These are phyloP conservation scores for Pythium aristosporum DNA, from an alignment of 352 stramenopile genomes.

Conservation along the genomic window DNA sequence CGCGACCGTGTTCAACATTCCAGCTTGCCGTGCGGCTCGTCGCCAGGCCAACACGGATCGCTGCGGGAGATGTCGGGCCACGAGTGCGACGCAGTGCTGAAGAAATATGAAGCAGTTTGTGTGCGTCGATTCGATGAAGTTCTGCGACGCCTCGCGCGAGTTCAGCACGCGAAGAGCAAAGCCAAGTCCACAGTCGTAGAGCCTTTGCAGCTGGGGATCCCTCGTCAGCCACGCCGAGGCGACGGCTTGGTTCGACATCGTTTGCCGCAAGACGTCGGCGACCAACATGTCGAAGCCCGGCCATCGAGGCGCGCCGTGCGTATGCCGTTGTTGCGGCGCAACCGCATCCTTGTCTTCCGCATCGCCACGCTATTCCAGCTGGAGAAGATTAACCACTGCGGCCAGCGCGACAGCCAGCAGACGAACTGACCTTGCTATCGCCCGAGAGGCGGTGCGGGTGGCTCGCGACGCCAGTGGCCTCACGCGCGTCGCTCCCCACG, in stretches of 20 bases:
- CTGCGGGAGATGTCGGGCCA: background rate
- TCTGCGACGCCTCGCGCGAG: too few relatives aligned
- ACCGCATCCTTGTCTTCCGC: background rate
- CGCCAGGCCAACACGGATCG: background rate
- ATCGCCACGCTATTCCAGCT: too few relatives aligned
- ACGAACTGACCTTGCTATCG: too few relatives aligned
- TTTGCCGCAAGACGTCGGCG: background rate
- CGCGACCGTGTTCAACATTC: background rate
- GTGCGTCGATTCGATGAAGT: background rate
- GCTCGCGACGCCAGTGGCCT: too few relatives aligned
- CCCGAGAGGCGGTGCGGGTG: too few relatives aligned
- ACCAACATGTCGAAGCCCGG: background rate
- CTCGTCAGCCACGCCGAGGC: conserved; percentile 1
- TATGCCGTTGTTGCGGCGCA: background rate
- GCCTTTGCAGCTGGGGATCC: background rate
- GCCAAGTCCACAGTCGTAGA: conserved; percentile 1
- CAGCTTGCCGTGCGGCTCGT: background rate
- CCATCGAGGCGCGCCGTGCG: too few relatives aligned
- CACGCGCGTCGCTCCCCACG: conserved; percentile 16
- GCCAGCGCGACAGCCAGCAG: too few relatives aligned
- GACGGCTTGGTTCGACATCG: background rate
- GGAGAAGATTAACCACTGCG: too few relatives aligned
- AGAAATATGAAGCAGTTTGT: conserved; percentile 11
- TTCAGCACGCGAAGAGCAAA: background rate
- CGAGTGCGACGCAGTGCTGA: background rate